Conservation (phyloP, 2,329 filamentous ascomycete species). For the Leptographium radiaticola region DNA sequence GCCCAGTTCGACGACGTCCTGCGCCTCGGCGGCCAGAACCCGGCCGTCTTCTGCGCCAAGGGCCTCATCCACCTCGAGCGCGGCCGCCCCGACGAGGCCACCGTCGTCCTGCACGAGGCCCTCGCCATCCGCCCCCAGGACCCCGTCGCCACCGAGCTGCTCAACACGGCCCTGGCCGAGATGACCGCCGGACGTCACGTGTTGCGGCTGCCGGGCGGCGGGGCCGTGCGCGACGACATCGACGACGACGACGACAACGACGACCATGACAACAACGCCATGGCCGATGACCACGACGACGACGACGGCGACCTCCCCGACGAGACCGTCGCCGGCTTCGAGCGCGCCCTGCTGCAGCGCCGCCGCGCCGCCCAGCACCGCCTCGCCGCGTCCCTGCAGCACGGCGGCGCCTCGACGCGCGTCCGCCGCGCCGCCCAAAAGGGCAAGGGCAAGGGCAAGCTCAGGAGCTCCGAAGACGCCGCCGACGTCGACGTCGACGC, state of each 20-base stretch:
- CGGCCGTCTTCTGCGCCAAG: conserved; percentile 67
- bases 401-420: conserved; percentile 7
- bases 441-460: conserved; percentile 24
- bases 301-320: conserved; percentile 15
- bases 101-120: conserved; percentile 72
- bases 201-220: conserved; percentile 5
- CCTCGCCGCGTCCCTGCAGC: conserved; percentile 13
- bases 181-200: conserved; percentile 30
- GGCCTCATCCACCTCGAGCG: conserved; percentile 75
- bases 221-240: background rate
- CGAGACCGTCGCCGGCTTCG: conserved; percentile 33
- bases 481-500: background rate
- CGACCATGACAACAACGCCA: background rate
- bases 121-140: conserved; percentile 69
- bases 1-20: conserved; percentile 79
- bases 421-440: conserved; percentile 25
- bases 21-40: conserved; percentile 66
- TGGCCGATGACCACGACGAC: background rate
- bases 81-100: conserved; percentile 60
- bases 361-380: conserved; percentile 30
- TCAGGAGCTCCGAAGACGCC: background rate
- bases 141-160: conserved; percentile 64
- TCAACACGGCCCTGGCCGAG: conserved; percentile 58
- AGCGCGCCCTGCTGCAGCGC: conserved; percentile 34
- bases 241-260: background rate